Evolutionary conservation across 83 land plant genomes (phyloP), one percentile per base, ranked within the genome.

Genomic region (Picea abies): DNA sequence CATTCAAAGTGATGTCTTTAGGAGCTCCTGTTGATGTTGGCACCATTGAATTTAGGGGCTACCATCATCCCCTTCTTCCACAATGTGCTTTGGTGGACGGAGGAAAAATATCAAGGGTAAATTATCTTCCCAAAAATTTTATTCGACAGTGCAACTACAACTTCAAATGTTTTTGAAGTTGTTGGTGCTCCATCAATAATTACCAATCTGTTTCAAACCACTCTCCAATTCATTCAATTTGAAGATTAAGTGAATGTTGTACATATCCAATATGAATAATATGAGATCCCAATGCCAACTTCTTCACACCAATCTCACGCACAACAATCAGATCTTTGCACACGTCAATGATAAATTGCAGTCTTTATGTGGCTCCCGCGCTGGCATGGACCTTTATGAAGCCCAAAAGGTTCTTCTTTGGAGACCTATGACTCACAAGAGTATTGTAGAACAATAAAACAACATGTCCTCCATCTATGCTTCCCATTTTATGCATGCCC

Each of bases 311-410:
- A n/a, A 56, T 15, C 85, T 91, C 94, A 83, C 90, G 92, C 67
- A 87, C 94, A 14, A 90, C 69, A 32, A 92, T 93, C 89, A 93
- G 68, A 78, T 93, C 90, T 87, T 82, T 88, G 86, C 96, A 93
- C 62, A 83, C 91, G 77, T 93, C 90, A 26, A 93, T 86, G 20
- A 63, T 83, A 83, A 93, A 90, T 52, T 26, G 83, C 44, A 93
- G 90, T 17, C 78, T 14, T n/a, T 84, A 63, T 26, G 81, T 90
- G 52, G 47, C 79, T 23, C 81, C 26, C 5, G 88, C 78, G 11
- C 20, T 39, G 85, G 91, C 70, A 37, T 37, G 49, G 14, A 93
- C 88, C 84, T 89, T 90, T 85, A 87, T 88, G 69, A 94, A 94
- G 12, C 83, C 93, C 25, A 94, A 3, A 66, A 94, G 85, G 60